A percentile compares a stretch with the other conserved stretches of the same genome.
Evolutionary conservation across 441 rosid species (phyloP).

Genomic region (Erodium trifolium): DNA sequence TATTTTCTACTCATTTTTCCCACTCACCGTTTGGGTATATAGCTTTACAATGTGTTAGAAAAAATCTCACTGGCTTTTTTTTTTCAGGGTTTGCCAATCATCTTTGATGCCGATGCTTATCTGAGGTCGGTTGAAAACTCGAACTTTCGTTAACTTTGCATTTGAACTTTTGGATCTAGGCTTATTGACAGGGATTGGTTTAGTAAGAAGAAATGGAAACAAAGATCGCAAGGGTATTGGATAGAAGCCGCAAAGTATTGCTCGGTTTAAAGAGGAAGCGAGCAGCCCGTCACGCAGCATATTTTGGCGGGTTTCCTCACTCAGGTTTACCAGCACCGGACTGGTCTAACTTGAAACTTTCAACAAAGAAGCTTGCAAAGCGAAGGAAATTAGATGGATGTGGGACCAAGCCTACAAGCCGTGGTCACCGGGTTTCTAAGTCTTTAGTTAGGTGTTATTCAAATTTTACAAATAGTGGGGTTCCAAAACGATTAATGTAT

Average conservation of each 20-base stretch:
- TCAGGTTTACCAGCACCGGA: conserved; percentile 27
- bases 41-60: neutral
- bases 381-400: conserved; percentile 40
- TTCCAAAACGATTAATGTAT: conserved; percentile 62
- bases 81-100: conserved; percentile 29
- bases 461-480: conserved; percentile 59
- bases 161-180: conserved; percentile 37
- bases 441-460: conserved; percentile 55
- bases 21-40: neutral
- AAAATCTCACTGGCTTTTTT: conserved; percentile 4
- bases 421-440: conserved; percentile 33
- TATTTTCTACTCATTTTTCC: neutral
- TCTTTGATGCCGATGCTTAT: conserved; percentile 18
- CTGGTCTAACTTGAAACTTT: conserved; percentile 25
- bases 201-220: conserved; percentile 59
- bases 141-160: conserved; percentile 22
- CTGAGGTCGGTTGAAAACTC: conserved; percentile 28
- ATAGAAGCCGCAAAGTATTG: conserved; percentile 37
- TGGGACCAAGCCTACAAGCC: conserved; percentile 22
- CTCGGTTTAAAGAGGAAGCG: conserved; percentile 54
- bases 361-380: conserved; percentile 33
- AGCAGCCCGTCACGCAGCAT: conserved; percentile 21
- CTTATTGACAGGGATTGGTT: conserved; percentile 49
- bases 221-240: conserved; percentile 70
- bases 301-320: conserved; percentile 27